Conservation (phyloP, 768 basidiomycete genomes). For the Boletus rex-veris region DNA sequence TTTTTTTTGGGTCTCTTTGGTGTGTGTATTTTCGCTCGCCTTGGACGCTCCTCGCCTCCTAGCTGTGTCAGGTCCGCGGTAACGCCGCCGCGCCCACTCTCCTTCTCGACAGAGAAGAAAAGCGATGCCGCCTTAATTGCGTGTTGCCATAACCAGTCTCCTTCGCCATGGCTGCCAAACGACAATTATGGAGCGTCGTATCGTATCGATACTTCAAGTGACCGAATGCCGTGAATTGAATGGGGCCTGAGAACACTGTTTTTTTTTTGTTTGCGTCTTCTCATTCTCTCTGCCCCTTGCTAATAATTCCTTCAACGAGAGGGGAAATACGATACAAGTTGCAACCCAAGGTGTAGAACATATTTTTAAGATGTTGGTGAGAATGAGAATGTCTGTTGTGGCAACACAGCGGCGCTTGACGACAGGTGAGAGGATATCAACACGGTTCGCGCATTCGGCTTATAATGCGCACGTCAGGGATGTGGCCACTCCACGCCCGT, state of each 20-base stretch:
- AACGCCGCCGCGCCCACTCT: constrained; percentile 3
- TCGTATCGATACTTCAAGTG: constrained; percentile 10
- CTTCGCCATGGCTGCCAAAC: constrained; percentile 9
- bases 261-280: background rate
- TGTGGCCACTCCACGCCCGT: background rate
- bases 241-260: constrained; percentile 2
- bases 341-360: background rate
- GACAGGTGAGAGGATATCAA: constrained; percentile 11
- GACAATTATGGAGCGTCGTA: constrained; percentile 4
- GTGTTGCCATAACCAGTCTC: constrained; percentile 18
- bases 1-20: background rate
- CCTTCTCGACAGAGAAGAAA: constrained; percentile 4
- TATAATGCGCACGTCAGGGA: constrained; percentile 7
- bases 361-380: constrained; percentile 4
- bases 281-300: background rate
- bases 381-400: background rate
- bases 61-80: constrained; percentile 13
- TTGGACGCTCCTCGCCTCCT: background rate
- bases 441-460: background rate
- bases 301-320: background rate
- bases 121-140: constrained; percentile 27
- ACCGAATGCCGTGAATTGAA: constrained; percentile 19
- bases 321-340: background rate
- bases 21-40: background rate
- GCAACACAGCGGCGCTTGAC: background rate